Conservation (phyloP, 192 early-diverging fungal genomes). For the Coemansia sp. region DNA sequence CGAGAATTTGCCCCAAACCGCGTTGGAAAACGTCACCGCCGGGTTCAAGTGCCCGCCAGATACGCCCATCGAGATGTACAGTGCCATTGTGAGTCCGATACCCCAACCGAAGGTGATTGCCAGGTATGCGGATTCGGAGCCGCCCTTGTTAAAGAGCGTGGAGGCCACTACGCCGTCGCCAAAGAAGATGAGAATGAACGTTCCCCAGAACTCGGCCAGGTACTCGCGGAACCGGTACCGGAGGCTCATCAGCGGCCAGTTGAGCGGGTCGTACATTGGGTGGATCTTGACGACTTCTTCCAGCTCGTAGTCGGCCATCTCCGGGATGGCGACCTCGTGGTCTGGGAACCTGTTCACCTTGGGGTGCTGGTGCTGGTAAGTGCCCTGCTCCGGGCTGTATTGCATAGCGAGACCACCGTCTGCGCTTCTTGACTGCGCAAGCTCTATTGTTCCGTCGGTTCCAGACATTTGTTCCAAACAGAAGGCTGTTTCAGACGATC, state of each 20-base stretch:
- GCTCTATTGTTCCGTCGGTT: conserved; percentile 6
- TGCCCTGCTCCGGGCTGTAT: conserved; percentile 2
- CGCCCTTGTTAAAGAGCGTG: conserved; percentile 42
- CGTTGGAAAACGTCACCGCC: conserved; percentile 68
- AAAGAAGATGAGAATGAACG: conserved; percentile 64
- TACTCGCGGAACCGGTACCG: conserved; percentile 57
- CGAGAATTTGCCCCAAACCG: conserved; percentile 66
- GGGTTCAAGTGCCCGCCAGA: conserved; percentile 81
- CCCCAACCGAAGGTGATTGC: conserved; percentile 64
- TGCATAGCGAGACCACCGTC: not conserved
- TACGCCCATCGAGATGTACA: conserved; percentile 62
- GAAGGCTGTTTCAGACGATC: not conserved
- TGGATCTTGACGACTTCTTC: conserved; percentile 24
- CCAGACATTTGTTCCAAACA: not conserved
- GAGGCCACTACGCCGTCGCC: conserved; percentile 65
- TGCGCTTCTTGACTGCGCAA: not conserved
- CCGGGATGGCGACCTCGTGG: conserved; percentile 41
- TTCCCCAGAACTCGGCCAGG: conserved; percentile 75
- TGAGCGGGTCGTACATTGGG: conserved; percentile 45
- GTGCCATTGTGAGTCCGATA: conserved; percentile 62
- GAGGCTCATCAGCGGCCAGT: conserved; percentile 41
- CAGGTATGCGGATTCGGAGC: conserved; percentile 51
- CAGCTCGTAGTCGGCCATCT: conserved; percentile 49
- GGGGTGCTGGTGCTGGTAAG: conserved; percentile 37
- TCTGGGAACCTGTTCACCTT: conserved; percentile 33